Base-by-base conservation (phyloP, 768 basidiomycete species). In the Phallus indusiatus region DNA sequence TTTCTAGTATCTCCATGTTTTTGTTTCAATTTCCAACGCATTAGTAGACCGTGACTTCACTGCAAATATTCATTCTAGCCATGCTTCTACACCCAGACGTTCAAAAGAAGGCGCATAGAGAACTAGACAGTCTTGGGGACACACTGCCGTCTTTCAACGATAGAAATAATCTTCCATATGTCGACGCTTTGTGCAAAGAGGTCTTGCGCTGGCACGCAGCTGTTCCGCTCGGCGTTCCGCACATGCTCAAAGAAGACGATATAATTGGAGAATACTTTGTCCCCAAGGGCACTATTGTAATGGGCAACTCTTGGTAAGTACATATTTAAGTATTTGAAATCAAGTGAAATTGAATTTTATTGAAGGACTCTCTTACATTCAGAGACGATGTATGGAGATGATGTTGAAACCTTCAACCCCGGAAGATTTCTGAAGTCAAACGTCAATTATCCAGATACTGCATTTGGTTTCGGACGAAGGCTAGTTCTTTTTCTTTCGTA, bases 261-360 rank as follows among this genome's bases (percentile, higher is more conserved):
- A 37, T 20, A 42, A 33, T 20, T 47, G 47, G 18, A 16, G 35
- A 20, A 37, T 47, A 16, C 5, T 36, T 12, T 18, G 42, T 42
- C 3, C 65, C 66, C 1, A 61, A 65, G 37, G 64, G 61, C 11
- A 62, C 56, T 8, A 47, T 47, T 46, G 36, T 65, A 11, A 54
- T 64, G 20, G 60, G 51, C 12, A 66, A 66, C 51, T 36, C 58
- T 10, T 66, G 63, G 64, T 64, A n/a, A 2, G 55, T 54, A 18
- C 22, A 52, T 20, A 10, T 14, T 6, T 52, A 42, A 42, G 12
- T 12, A 42, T 42, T 42, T 10, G 36, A 42, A 42, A 28, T 28
- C 42, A 5, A 42, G 2, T 42, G 2, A 42, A 14, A 3, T 42
- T 11, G 4, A 14, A 14, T 42, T 42, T 42, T 11, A 14, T 42